phyloP scores from a whole-genome alignment of 495 filamentous ascomycete genomes.

The Aspergillus affinis region DNA sequence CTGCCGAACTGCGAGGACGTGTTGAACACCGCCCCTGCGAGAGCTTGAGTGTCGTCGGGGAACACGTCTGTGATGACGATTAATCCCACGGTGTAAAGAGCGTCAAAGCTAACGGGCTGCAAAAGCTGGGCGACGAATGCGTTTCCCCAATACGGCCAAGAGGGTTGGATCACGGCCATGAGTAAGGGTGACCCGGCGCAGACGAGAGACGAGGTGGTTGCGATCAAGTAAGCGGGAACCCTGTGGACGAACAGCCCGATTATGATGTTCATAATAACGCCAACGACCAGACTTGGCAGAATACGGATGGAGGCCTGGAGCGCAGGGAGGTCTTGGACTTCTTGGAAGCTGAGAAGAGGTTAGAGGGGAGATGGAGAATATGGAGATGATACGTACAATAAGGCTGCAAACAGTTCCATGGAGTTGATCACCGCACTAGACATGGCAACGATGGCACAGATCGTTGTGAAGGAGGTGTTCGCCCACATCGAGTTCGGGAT shows the following conservation, averaged over 20 bases:
- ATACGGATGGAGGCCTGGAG: slow-evolving; percentile 53
- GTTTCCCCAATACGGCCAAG: slow-evolving; percentile 56
- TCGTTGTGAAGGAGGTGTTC: slow-evolving; percentile 46
- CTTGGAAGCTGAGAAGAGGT: slow-evolving; percentile 39
- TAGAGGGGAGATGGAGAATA: neutral
- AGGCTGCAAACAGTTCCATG: slow-evolving; percentile 52
- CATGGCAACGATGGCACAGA: slow-evolving; percentile 52
- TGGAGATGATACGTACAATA: slow-evolving; percentile 35
- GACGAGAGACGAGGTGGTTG: slow-evolving; percentile 42
- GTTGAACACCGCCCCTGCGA: slow-evolving; percentile 67
- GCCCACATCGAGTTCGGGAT: slow-evolving; percentile 58
- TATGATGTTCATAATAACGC: slow-evolving; percentile 49
- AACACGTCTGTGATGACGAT: slow-evolving; percentile 61
- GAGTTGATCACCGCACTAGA: slow-evolving; percentile 47
- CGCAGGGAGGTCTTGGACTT: slow-evolving; percentile 44
- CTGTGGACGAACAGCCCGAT: slow-evolving; percentile 54
- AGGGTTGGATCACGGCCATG: slow-evolving; percentile 45
- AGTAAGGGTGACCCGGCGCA: slow-evolving; percentile 51
- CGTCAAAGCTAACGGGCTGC: slow-evolving; percentile 52
- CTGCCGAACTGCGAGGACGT: slow-evolving; percentile 62
- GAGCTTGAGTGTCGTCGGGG: slow-evolving; percentile 54
- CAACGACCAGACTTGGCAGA: slow-evolving; percentile 52
- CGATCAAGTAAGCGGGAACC: slow-evolving; percentile 45
- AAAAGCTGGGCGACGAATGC: slow-evolving; percentile 52
- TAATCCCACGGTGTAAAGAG: slow-evolving; percentile 56